Evolutionary conservation across 2,329 filamentous ascomycete genomes (phyloP), one percentile per base, ranked within the genome.

Genomic region (Xylariaceae sp.): DNA sequence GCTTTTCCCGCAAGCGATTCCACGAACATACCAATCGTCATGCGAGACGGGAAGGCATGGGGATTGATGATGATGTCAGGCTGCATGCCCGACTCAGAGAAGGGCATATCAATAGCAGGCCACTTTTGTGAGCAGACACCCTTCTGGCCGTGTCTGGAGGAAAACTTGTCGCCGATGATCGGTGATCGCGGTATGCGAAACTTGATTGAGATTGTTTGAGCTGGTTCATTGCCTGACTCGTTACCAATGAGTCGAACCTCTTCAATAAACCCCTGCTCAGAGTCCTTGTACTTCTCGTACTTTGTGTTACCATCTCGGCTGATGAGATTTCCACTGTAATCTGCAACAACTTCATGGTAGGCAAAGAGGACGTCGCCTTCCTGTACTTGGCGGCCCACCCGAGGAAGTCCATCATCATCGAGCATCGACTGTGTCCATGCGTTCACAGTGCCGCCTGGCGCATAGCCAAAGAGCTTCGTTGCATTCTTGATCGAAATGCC

Each of bases 11-110:
- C 94, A 47, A 99, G 81, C 5, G 92, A 97, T 76, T 99, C 94
- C 67, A 99, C 85, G 72, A 99, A 97, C 90, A 97, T 97, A 67
- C 94, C 94, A 68, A 99, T 99, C 17, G 94, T 99, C 94, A 99
- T 99, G 73, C 94, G 92, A 42, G 93, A 97, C 7, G 94, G 94
- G 81, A 99, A 99, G 67, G 94, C 94, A 80, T 99, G 94, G 39
- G 94, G 94, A 75, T 99, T 99, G 79, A 99, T 99, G 73, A 99
- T 99, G 64, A 96, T 81, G 72, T 99, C 94, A 10, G 94, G 94
- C 67, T 97, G 92, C 55, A 99, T 97, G 48, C 94, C 94, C 6
- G 88, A 89, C 74, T 99, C 94, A 2, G 90, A 91, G 73, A 97
- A 99, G 3, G 94, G 94, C 89, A 99, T 94, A 69, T 97, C 92